A percentile compares a stretch with the other conserved stretches of the same genome.
Evolutionary conservation across 75 land plant genomes (phyloP).

Genomic region (Cupressus sempervirens): DNA sequence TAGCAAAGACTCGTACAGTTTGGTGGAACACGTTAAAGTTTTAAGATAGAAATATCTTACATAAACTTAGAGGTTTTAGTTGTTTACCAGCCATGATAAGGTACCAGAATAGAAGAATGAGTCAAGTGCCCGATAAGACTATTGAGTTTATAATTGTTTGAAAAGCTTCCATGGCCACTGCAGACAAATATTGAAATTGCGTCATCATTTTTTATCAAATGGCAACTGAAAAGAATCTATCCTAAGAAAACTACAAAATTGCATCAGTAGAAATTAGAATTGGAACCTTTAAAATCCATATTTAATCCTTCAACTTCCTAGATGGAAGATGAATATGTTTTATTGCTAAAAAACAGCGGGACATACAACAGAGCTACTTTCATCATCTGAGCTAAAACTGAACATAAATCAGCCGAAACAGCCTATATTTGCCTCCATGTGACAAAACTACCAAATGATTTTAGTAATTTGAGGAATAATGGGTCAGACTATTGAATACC

Average conservation of each 20-base stretch:
- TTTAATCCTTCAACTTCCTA: background rate
- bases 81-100: conserved; percentile 85
- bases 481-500: background rate
- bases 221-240: background rate
- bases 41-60: background rate
- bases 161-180: conserved; percentile 98
- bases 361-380: background rate
- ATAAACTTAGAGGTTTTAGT: background rate
- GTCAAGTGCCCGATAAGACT: conserved; percentile 71
- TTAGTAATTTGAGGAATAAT: background rate
- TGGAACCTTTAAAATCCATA: background rate
- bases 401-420: background rate
- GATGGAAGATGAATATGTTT: background rate
- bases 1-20: background rate
- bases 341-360: background rate
- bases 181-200: conserved; percentile 7
- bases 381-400: background rate
- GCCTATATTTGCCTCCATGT: background rate
- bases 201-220: background rate
- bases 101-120: conserved; percentile 88
- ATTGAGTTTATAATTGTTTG: conserved; percentile 57
- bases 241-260: background rate
- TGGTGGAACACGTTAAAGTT: background rate
- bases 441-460: background rate
- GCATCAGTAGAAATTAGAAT: background rate